phyloP scores from a whole-genome alignment of 352 stramenopile genomes.

The Phytophthora quininea region DNA sequence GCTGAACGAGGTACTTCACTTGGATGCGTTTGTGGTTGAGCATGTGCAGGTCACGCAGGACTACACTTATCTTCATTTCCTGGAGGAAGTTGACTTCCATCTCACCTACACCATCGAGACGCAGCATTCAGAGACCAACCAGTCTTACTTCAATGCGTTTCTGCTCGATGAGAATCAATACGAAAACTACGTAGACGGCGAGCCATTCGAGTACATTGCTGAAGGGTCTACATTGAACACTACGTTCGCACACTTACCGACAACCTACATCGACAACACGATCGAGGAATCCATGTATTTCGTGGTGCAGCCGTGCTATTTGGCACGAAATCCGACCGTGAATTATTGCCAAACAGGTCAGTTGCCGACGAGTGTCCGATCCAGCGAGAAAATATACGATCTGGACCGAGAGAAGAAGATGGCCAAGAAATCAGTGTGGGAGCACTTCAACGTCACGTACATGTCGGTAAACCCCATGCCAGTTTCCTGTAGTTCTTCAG shows the following conservation, averaged over 20 bases:
- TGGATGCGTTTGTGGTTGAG: slow-evolving; percentile 61
- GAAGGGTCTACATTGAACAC: slow-evolving; percentile 52
- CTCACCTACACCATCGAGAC: slow-evolving; percentile 57
- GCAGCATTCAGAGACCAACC: slow-evolving; percentile 24
- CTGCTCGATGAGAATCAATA: slow-evolving; percentile 61
- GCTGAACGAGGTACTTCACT: slow-evolving; percentile 64
- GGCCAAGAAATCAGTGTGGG: slow-evolving; percentile 12
- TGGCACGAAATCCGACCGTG: slow-evolving; percentile 35
- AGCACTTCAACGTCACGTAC: slow-evolving; percentile 37
- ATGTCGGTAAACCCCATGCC: slow-evolving; percentile 73
- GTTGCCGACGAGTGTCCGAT: slow-evolving; percentile 44
- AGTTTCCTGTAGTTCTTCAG: slow-evolving; percentile 53
- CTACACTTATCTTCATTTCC: slow-evolving; percentile 61
- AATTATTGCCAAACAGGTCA: slow-evolving; percentile 46
- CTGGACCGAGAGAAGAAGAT: slow-evolving; percentile 37
- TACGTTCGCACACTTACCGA: slow-evolving; percentile 47
- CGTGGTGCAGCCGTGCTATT: slow-evolving; percentile 58
- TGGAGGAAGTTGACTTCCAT: slow-evolving; percentile 63
- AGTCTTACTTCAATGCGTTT: slow-evolving; percentile 59
- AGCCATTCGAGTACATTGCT: slow-evolving; percentile 51
- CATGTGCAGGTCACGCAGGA: slow-evolving; percentile 56
- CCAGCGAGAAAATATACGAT: slow-evolving; percentile 50
- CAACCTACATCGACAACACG: slow-evolving; percentile 52
- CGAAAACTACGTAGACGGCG: slow-evolving; percentile 55
- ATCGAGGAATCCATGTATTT: slow-evolving; percentile 63